A percentile compares a stretch with the other conserved stretches of the same genome.
phyloP scores from a whole-genome alignment of 108 stramenopile genomes.

The Fragilariopsis cylindrus region DNA sequence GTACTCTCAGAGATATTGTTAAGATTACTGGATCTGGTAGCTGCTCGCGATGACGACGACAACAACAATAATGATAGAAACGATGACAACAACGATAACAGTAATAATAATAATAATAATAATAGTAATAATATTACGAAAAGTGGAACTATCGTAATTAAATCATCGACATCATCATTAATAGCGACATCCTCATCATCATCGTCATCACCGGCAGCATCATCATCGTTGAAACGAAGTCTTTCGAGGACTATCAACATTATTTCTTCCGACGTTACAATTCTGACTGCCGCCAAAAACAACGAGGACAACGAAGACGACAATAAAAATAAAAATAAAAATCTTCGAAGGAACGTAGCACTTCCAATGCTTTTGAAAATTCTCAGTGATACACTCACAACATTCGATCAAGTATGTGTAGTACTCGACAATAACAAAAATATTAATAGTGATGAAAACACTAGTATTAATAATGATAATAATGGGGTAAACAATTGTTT shows the following conservation, averaged over 20 bases:
- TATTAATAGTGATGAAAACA: neutral
- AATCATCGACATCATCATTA: neutral
- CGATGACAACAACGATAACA: neutral
- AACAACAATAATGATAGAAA: neutral
- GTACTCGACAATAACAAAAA: neutral
- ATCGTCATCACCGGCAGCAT: neutral
- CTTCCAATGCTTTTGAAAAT: constrained; percentile 1
- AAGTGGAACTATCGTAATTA: neutral
- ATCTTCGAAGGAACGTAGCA: neutral
- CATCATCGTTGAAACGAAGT: neutral
- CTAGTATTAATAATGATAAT: neutral
- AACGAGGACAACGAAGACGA: neutral
- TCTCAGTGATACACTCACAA: neutral
- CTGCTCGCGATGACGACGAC: neutral
- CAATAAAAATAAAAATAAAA: neutral
- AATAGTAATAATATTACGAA: neutral
- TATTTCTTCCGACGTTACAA: constrained; percentile 10
- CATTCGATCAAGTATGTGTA: neutral
- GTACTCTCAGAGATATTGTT: constrained; percentile 5
- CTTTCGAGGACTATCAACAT: neutral
- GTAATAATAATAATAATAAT: too few species aligned
- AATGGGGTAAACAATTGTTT: neutral
- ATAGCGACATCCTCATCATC: neutral
- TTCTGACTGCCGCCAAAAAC: neutral
- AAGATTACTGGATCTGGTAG: neutral